Evolutionary conservation across 352 stramenopile genomes (phyloP).

Genomic region (Phytophthora syringae): DNA sequence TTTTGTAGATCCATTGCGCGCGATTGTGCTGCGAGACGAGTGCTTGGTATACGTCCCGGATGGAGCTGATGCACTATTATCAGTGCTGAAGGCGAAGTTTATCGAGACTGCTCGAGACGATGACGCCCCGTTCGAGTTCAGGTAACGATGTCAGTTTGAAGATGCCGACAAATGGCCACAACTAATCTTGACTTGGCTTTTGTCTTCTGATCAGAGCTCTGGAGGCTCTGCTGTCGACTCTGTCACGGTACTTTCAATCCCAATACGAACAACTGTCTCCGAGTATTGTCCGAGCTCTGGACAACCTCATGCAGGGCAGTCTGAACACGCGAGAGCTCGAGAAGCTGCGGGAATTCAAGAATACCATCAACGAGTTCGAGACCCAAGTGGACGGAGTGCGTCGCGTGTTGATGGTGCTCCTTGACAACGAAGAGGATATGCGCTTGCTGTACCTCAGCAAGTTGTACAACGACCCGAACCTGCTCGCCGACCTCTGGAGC

Average conservation of each 20-base stretch:
- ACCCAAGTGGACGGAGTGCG: slow-evolving; percentile 67
- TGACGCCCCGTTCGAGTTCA: slow-evolving; percentile 60
- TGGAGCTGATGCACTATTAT: slow-evolving; percentile 44
- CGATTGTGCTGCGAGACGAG: slow-evolving; percentile 57
- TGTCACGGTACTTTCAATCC: slow-evolving; percentile 61
- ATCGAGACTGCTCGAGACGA: slow-evolving; percentile 47
- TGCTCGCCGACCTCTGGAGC: slow-evolving; percentile 42
- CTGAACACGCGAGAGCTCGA: slow-evolving; percentile 60
- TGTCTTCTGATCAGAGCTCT: slow-evolving; percentile 35
- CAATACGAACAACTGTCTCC: slow-evolving; percentile 56
- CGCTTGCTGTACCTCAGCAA: slow-evolving; percentile 66
- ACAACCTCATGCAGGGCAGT: slow-evolving; percentile 54
- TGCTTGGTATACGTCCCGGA: slow-evolving; percentile 62
- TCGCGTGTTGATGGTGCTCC: slow-evolving; percentile 65
- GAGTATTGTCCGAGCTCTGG: slow-evolving; percentile 49
- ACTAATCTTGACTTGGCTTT: neutral
- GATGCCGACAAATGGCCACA: neutral
- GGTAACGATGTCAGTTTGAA: no score
- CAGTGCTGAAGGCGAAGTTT: slow-evolving; percentile 58
- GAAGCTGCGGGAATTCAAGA: slow-evolving; percentile 72
- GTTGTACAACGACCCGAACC: slow-evolving; percentile 45
- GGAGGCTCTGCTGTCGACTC: slow-evolving; percentile 60
- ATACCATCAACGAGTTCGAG: slow-evolving; percentile 80
- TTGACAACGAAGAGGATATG: slow-evolving; percentile 80
- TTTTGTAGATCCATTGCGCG: slow-evolving; percentile 68